phyloP scores from a whole-genome alignment of 768 basidiomycete genomes.

The Rhizopogon vesiculosus region DNA sequence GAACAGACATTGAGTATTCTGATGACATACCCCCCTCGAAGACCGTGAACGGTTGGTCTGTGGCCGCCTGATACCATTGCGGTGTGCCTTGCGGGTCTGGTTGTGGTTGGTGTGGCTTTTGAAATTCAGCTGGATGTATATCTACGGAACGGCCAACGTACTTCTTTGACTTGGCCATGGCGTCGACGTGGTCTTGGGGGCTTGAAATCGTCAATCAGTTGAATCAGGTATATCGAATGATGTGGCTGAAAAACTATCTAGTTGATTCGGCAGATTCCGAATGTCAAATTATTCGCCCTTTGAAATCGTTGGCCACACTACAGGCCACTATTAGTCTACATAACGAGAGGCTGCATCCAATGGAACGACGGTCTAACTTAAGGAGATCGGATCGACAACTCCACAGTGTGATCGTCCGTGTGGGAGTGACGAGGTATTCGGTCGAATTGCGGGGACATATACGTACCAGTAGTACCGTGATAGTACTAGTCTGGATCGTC shows the following conservation, averaged over 20 bases:
- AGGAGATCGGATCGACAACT: no score
- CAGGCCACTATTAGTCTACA: no score
- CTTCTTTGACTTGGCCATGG: constrained; percentile 99
- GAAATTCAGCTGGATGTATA: constrained; percentile 8
- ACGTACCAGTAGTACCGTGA: no score
- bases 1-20: constrained; percentile 3
- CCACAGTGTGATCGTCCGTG: no score
- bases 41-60: constrained; percentile 70
- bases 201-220: constrained; percentile 1
- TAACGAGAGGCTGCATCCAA: no score
- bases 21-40: constrained; percentile 80
- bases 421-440: constrained; percentile 5
- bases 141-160: constrained; percentile 31
- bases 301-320: no score
- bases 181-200: constrained; percentile 12
- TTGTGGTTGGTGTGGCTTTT: constrained; percentile 89
- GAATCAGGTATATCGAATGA: constrained; percentile 1
- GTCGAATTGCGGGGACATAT: no score
- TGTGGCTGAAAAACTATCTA: constrained; percentile 33
- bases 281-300: not conserved
- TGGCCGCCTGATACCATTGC: constrained; percentile 93
- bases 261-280: constrained; percentile 22
- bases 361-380: no score
- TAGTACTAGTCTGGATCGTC: no score
- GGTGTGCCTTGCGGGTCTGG: constrained; percentile 95